These are phyloP conservation scores for Oxyria digyna DNA, from an alignment of 148 eudicot species.

Conservation along the genomic window DNA sequence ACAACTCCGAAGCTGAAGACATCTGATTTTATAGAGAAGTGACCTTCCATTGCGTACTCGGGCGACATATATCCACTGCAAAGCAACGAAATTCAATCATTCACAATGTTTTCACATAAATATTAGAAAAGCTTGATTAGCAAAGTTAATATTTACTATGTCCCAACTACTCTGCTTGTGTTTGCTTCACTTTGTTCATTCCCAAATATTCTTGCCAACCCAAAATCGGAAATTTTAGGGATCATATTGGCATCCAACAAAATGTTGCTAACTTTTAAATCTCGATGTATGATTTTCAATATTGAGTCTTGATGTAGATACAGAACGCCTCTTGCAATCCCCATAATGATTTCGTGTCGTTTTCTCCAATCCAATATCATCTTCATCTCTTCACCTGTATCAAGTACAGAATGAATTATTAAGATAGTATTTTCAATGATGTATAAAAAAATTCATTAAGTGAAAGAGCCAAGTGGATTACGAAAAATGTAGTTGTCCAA, in stretches of 20 bases:
- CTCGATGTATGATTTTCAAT: constrained; percentile 19
- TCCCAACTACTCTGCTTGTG: constrained; percentile 19
- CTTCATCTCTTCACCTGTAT: constrained; percentile 1
- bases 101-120: no score
- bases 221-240: constrained; percentile 21
- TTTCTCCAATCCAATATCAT: constrained; percentile 14
- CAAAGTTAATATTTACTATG: constrained; percentile 8
- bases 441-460: no score
- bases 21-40: constrained; percentile 28
- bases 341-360: constrained; percentile 16
- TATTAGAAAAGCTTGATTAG: no score
- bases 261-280: constrained; percentile 15
- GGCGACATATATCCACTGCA: constrained; percentile 45
- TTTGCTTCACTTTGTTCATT: constrained; percentile 12
- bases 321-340: constrained; percentile 22
- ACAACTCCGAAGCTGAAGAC: constrained; percentile 43
- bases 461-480: not conserved
- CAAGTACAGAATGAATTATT: not conserved
- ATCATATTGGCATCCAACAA: constrained; percentile 12
- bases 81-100: no score
- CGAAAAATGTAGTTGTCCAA: constrained; percentile 4
- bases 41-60: constrained; percentile 32
- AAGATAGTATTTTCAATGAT: no score
- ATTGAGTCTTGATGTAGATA: constrained; percentile 26
- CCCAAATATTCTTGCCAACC: constrained; percentile 21